Base-by-base conservation (phyloP, 208 protist species). In the Phytomonas sp. region DNA sequence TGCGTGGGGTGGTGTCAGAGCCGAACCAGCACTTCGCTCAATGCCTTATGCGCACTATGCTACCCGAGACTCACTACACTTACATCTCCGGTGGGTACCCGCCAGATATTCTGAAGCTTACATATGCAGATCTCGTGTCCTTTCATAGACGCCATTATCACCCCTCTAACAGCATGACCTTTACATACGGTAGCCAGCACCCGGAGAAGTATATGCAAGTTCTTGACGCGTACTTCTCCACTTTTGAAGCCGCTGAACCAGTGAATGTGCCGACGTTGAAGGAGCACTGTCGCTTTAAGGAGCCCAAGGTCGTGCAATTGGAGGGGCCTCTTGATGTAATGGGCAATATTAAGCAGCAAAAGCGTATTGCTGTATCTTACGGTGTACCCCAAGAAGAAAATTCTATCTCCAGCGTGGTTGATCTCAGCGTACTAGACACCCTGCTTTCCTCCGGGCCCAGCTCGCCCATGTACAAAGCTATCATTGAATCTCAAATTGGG, bases 1-100 rank as follows among this genome's bases (percentile, higher is more conserved):
- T 98, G 95, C 90, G 94, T 66, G 95, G 93, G 0, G 93, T 96
- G 13, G 88, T 96, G 28, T 87, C 86, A 32, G 89, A 98, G 61
- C 89, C 91, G 11, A 77, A 72, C 66, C 82, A 90, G 66, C 83
- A 89, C 77, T 97, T 95, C 40, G 80, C 78, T 65, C 80, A 80
- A 6, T 74, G 70, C 13, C 66, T 94, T 28, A 87, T 96, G 82
- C 75, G 84, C 56, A 70, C 65, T 28, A 88, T 95, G 79, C 83
- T 97, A 32, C 94, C 94, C 5, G 72, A 79, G 9, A 97, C 95
- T 13, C 84, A 91, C 78, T 98, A 98, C 79, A 87, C 76, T 23
- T 80, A 96, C 77, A 80, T 85, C 61, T 96, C 88, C 32, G 95
- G 95, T 32, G 95, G 95, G 65, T 92, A 96, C 71, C 95, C 95